phyloP scores from a whole-genome alignment of 2,329 filamentous ascomycete genomes.

The Fusarium sp. region DNA sequence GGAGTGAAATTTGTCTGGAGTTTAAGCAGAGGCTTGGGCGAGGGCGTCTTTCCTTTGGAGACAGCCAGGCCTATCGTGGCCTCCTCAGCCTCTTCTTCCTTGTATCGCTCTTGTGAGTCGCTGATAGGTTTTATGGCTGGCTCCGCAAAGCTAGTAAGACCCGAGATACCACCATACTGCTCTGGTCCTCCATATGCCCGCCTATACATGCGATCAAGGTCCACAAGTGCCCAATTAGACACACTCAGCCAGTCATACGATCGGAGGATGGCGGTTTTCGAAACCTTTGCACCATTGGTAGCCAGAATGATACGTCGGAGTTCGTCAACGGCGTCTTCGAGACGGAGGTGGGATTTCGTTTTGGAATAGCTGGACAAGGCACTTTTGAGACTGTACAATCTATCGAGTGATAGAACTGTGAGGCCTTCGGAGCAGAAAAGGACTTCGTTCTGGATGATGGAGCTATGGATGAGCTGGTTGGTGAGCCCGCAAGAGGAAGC shows the following conservation, averaged over 20 bases:
- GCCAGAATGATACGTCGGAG: slow-evolving; percentile 66
- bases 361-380: slow-evolving; percentile 65
- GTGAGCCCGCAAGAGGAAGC: slow-evolving; percentile 56
- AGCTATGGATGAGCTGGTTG: slow-evolving; percentile 62
- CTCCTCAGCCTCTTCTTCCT: slow-evolving; percentile 36
- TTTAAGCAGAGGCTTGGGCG: slow-evolving; percentile 47
- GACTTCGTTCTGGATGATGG: slow-evolving; percentile 66
- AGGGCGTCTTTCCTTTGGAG: slow-evolving; percentile 36
- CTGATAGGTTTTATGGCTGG: slow-evolving; percentile 35
- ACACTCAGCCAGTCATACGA: slow-evolving; percentile 67
- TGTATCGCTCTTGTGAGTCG: slow-evolving; percentile 32
- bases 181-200: slow-evolving; percentile 62
- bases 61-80: slow-evolving; percentile 38
- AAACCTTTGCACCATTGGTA: slow-evolving; percentile 58
- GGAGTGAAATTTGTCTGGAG: slow-evolving; percentile 54
- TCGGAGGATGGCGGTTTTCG: slow-evolving; percentile 59
- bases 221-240: slow-evolving; percentile 57
- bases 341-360: slow-evolving; percentile 52
- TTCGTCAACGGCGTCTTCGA: slow-evolving; percentile 70
- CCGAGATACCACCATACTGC: slow-evolving; percentile 56
- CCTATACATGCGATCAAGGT: slow-evolving; percentile 65
- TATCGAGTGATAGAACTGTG: slow-evolving; percentile 66
- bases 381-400: slow-evolving; percentile 70
- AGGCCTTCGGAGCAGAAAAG: slow-evolving; percentile 68
- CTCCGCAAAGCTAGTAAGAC: slow-evolving; percentile 40